Percentiles rank a stretch among this genome's conserved stretches.
phyloP scores from a whole-genome alignment of 768 basidiomycete species.

The Dacryopinax spathularia region DNA sequence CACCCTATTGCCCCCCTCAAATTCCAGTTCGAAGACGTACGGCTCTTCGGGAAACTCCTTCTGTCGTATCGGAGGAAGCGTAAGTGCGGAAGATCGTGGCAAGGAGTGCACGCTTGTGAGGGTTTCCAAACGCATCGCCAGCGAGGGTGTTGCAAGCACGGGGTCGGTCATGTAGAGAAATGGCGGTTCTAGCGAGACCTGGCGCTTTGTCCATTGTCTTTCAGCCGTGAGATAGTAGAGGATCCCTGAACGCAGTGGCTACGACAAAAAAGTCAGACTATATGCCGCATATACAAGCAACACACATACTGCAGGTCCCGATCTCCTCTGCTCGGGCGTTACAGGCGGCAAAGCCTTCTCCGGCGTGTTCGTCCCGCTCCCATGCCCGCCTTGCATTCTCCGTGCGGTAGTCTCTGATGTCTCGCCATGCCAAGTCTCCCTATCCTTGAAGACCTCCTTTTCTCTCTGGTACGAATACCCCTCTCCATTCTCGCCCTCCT shows the following conservation, averaged over 20 bases:
- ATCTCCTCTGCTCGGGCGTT: neutral
- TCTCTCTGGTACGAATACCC: neutral
- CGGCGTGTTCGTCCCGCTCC: neutral
- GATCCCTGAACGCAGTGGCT: neutral
- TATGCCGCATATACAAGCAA: neutral
- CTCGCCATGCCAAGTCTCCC: neutral
- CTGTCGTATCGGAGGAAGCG: neutral
- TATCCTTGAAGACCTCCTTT: neutral
- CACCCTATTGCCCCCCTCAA: neutral
- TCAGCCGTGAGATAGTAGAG: neutral
- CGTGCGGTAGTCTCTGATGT: neutral
- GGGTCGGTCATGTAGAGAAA: constrained; percentile 1
- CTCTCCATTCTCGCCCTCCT: no score
- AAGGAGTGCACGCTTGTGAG: constrained; percentile 1
- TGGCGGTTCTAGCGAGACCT: neutral
- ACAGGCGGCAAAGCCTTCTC: neutral
- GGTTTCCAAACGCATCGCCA: neutral
- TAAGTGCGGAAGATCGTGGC: neutral
- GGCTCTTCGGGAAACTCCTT: constrained; percentile 1
- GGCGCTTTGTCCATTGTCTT: neutral
- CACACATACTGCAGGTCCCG: neutral
- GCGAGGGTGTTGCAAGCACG: neutral
- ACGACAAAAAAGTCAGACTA: neutral
- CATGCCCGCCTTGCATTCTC: neutral
- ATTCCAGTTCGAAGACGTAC: neutral